Base-by-base conservation (phyloP, 805 yeast species). In the Saccharomycopsis schoenii region DNA sequence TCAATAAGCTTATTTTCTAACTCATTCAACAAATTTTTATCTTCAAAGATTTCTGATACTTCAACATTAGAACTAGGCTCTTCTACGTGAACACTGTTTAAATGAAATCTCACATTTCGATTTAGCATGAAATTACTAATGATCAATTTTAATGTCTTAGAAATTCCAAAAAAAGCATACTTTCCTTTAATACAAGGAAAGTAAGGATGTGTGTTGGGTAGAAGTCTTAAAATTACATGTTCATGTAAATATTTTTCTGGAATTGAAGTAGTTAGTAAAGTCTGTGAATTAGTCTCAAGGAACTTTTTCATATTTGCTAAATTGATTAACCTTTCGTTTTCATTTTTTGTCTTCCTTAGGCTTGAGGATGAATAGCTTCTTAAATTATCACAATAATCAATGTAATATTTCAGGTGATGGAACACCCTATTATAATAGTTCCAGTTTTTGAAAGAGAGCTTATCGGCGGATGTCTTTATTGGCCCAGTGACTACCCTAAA, bases 151-250 rank as follows among this genome's bases (percentile, higher is more conserved):
- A 85, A 68, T 1, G 88, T 77, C 65, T 83, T 84, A 61, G 81
- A 69, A 0, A 86, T 77, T 2, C 86, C 77, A 57, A 77, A 75
- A 69, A 85, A 86, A 14, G 84, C 75, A 17, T 77, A 73, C 19
- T 73, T 76, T 0, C 91, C 89, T 58, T 78, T 77, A 34, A 86
- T 70, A 12, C 73, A 71, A 1, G 91, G 91, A 14, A 84, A 65
- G 62, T 77, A 78, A 0, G 83, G 77, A 56, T 77, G 77, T 55
- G 80, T 78, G 0, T 78, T 72, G 0, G 91, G 91, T 42, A 84
- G 76, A 1, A 87, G 72, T 15, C 88, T 70, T 25, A 87, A 73
- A 6, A 76, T 69, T 1, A 87, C 73, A 25, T 80, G 73, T 1
- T 74, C 70, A 40, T 83, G 77, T 10, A 86, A 62, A 10, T 74